Base-by-base conservation (phyloP, 148 eudicot genomes). In the Salicornia ramosissima region DNA sequence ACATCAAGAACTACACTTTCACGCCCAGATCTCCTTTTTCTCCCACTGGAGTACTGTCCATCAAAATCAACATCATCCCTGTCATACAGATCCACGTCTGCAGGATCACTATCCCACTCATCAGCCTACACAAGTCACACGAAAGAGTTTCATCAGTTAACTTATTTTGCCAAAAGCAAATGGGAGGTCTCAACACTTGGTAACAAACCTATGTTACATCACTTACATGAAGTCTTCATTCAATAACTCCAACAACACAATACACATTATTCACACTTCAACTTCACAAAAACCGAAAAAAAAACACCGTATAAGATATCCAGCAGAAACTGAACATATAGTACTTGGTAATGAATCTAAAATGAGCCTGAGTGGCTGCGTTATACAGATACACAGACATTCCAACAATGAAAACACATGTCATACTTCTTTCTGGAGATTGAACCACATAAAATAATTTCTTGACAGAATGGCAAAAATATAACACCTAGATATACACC, bases 1-100 rank as follows among this genome's bases (percentile, higher is more conserved):
- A 89, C 81, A 79, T 89, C 97, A 70, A 95, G 75, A 43, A 85
- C 74, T 52, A 86, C 80, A 29, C 83, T 83, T 59, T 91, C 97
- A 69, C 96, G 93, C 34, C 83, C 97, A 15, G 89, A 84, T 64
- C 93, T 88, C 73, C 96, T 78, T 82, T 83, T 95, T 71, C 99
- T 87, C 73, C 99, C 99, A 85, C 99, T 95, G 64, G 99, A 95
- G 72, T 89, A 95, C 50, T 95, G 99, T 57, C 99, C 99, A 86
- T 95, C 99, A 96, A 91, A 95, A 70, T 95, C 99, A 46, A 91
- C 86, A 66, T 95, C 99, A 83, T 95, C 99, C 82, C 97, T 85
- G 76, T 95, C 99, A 74, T 84, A 95, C 46, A 95, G 88, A 89
- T 95, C 99, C 49, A 95, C 99, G 66, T 95, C 99, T 64, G 91